Evolutionary conservation across 2,329 filamentous ascomycete genomes (phyloP), one percentile per base, ranked within the genome.

Genomic region (Fusarium concolor): DNA sequence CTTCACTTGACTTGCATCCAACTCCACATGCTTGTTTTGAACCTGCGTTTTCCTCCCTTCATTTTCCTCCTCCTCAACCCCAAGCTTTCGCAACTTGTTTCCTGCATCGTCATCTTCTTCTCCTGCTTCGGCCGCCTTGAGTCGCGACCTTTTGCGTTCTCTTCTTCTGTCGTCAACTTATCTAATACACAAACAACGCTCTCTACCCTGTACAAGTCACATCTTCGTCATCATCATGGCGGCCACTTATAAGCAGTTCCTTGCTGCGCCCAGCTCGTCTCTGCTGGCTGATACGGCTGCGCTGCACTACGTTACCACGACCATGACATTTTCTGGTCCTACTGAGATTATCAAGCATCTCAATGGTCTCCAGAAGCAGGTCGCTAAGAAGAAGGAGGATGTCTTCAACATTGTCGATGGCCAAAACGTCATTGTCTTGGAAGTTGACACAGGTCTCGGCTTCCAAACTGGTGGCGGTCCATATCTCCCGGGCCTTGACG

Each of bases 261-360:
- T 94, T 56, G 84, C 86, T 75, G 83, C 87, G 66, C 91, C 91
- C 66, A 89, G 82, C 79, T 81, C 88, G 56, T 86, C 87, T 56
- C 81, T 87, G 57, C 83, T 95, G 74, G 85, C 89, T 35, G 81
- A 86, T 54, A 85, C 90, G 78, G 90, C 90, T 60, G 87, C 90
- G 43, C 82, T 94, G 71, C 89, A 95, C 84, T 99, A 98, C 83
- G 90, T 98, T 78, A 93, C 94, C 56, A 97, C 95, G 10, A 90
- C 94, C 14, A 93, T 90, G 33, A 88, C 88, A 68, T 84, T 96
- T 76, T 84, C 86, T 65, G 89, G 92, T 71, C 80, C 91, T 45
- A 85, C 89, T 51, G 88, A 92, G 45, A 93, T 99, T 78, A 83
- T 95, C 80, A 94, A 93, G 82, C 94, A 98, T 80, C 81, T 97